These are phyloP conservation scores for Cutaneotrichosporon curvatum DNA, from an alignment of 1,284 basidiomycete genomes.

Conservation along the genomic window DNA sequence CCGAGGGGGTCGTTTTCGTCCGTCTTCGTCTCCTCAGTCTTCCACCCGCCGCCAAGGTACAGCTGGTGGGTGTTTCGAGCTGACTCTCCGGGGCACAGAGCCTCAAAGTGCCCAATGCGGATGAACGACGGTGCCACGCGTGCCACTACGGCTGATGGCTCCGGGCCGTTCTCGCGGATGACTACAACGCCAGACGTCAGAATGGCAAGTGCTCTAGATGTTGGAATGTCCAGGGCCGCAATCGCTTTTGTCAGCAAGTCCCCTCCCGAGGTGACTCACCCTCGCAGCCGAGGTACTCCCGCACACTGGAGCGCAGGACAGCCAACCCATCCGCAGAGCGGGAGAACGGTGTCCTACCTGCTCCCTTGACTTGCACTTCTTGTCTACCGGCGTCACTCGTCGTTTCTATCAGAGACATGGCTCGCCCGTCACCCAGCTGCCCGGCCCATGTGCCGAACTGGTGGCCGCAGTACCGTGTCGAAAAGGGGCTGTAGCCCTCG, in stretches of 20 bases:
- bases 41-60: slow-evolving; percentile 50
- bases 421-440: slow-evolving; percentile 93
- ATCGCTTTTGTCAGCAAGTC: slow-evolving; percentile 55
- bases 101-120: slow-evolving; percentile 86
- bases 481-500: slow-evolving; percentile 70
- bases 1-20: slow-evolving; percentile 19
- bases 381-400: slow-evolving; percentile 57
- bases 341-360: slow-evolving; percentile 89
- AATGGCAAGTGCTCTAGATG: slow-evolving; percentile 78
- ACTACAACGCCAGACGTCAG: slow-evolving; percentile 68
- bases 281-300: slow-evolving; percentile 84
- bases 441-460: slow-evolving; percentile 93
- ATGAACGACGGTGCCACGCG: slow-evolving; percentile 85
- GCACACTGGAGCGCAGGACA: slow-evolving; percentile 80
- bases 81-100: slow-evolving; percentile 62
- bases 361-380: slow-evolving; percentile 90
- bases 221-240: slow-evolving; percentile 77
- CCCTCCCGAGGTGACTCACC: slow-evolving; percentile 49
- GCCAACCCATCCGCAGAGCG: slow-evolving; percentile 87
- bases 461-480: slow-evolving; percentile 73
- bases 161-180: slow-evolving; percentile 62
- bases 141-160: slow-evolving; percentile 71
- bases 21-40: slow-evolving; percentile 48
- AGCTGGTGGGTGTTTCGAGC: slow-evolving; percentile 50
- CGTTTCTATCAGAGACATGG: slow-evolving; percentile 76